Base-by-base conservation (phyloP, 2,329 filamentous ascomycete genomes). In the Allantophomopsis lycopodina region DNA sequence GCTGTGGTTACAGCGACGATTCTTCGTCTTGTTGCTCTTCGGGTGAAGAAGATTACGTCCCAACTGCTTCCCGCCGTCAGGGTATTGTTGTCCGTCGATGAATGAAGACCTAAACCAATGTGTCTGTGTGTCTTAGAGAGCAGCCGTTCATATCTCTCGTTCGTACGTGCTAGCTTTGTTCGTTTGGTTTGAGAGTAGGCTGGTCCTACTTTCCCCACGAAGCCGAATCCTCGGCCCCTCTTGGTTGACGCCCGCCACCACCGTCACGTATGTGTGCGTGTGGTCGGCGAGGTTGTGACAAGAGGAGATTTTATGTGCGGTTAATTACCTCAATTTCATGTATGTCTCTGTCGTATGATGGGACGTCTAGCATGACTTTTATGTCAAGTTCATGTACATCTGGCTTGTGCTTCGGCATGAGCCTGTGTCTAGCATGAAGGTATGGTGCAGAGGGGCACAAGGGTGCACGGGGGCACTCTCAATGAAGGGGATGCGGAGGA, bases 1-100 rank as follows among this genome's bases (percentile, higher is more conserved):
- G 85, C 59, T 95, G 89, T 64, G 84, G 85, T 55, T 91, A 83
- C 65, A 74, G 73, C 48, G 79, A 84, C 54, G 76, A 82, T 44
- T 73, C 69, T 46, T 73, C 67, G 39, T 73, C 75, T 41, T 85
- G 79, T 69, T 86, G 78, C 50, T 81, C 72, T 51, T 79, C 79
- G 50, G 64, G 53, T 53, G 73, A 73, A 48, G 63, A 64, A 44
- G 23, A 28, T 28, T 75, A 79, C 61, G 60, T 67, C 50, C 58
- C 61, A 50, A 64, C 64, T 60, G 65, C 61, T 56, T 67, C 71
- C 47, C 73, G 76, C 61, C 73, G 76, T 60, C 66, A 80, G 58
- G 76, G 75, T 56, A 71, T 79, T 50, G 64, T 80, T 51, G 69
- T 79, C 49, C 42, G 54, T 43, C 44, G 54, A 51, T 57, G 48